Conservation (phyloP, 257 asterid genomes). For the Mitragyna speciosa region DNA sequence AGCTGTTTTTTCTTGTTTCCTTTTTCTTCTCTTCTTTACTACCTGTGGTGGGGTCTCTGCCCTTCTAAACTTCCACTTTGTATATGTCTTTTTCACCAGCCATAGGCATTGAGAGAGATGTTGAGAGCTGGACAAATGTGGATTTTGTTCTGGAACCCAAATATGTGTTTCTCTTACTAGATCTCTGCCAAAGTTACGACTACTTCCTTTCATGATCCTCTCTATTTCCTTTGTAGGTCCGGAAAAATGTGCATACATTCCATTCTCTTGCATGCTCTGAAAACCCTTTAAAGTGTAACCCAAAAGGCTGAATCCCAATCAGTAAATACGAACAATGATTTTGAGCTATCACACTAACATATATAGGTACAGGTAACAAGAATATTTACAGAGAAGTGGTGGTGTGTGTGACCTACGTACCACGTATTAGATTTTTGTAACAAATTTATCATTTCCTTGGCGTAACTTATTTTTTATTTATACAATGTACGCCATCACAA, state of each 20-base stretch:
- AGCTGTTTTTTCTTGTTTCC: slow-evolving; percentile 10
- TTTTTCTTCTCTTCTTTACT: not conserved
- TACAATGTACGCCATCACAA: too few species aligned
- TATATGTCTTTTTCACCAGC: slow-evolving; percentile 21
- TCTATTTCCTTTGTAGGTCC: slow-evolving; percentile 20
- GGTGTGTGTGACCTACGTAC: too few species aligned
- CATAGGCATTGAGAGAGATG: not conserved
- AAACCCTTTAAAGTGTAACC: slow-evolving; percentile 3
- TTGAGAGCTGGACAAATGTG: slow-evolving; percentile 22
- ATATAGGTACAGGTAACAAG: too few species aligned
- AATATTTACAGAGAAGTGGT: too few species aligned
- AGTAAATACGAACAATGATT: too few species aligned
- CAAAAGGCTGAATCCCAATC: slow-evolving; percentile 16
- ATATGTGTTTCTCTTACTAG: slow-evolving; percentile 17
- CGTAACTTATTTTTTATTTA: too few species aligned
- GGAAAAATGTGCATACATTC: slow-evolving; percentile 7
- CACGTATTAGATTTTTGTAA: too few species aligned
- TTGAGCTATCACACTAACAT: too few species aligned
- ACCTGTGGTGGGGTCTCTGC: slow-evolving; percentile 22
- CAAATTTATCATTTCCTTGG: too few species aligned
- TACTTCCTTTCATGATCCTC: not conserved
- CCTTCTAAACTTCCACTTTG: slow-evolving; percentile 35
- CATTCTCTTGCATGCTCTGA: slow-evolving; percentile 16
- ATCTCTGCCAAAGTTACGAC: slow-evolving; percentile 11
- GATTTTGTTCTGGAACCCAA: slow-evolving; percentile 32